Base-by-base conservation (phyloP, 2,329 filamentous ascomycete genomes). In the Parastagonospora nodorum region DNA sequence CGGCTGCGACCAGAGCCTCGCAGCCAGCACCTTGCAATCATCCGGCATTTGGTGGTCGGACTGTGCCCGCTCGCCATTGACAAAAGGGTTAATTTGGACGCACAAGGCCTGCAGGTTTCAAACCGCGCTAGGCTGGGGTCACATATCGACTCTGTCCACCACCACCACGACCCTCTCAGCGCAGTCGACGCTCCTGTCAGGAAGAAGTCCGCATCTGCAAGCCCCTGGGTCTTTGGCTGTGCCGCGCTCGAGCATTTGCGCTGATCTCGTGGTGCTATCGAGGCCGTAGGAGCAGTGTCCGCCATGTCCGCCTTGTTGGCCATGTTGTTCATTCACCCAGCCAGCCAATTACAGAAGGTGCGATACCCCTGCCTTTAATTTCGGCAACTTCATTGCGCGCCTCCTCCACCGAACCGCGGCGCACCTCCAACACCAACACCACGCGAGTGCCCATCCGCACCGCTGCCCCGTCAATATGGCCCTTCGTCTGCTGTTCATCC, bases 331-430 rank as follows among this genome's bases (percentile, higher is more conserved):
- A 16, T 7, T n/a, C 27, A 31, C 39, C 27, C 44, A 39, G 28
- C 30, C 44, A 11, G 52, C 61, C 61, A 65, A 62, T 60, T 51
- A 51, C 39, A 42, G 55, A 58, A 57, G 55, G 54, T 55, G 53
- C 55, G 35, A 52, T 44, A 46, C 48, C 42, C 42, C 52, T 52
- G 53, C 49, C 41, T 47, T 56, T 54, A 53, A 57, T 52, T 58
- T 61, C 54, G 53, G 53, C 48, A 56, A 9, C 45, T 45, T 53
- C 57, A 50, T 45, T 51, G 37, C 19, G 49, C 42, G 33, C 45
- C 48, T 45, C 30, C 24, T 44, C 27, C 16, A 28, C 37, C 37
- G 19, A 48, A 44, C 49, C 36, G 30, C 47, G 31, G 37, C 29
- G 16, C n/a, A 10, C 30, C 10, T 31, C 46, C 33, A 52, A 53